These are phyloP conservation scores for Fusarium pseudocircinatum DNA, from an alignment of 2,329 filamentous ascomycete species.

Conservation along the genomic window DNA sequence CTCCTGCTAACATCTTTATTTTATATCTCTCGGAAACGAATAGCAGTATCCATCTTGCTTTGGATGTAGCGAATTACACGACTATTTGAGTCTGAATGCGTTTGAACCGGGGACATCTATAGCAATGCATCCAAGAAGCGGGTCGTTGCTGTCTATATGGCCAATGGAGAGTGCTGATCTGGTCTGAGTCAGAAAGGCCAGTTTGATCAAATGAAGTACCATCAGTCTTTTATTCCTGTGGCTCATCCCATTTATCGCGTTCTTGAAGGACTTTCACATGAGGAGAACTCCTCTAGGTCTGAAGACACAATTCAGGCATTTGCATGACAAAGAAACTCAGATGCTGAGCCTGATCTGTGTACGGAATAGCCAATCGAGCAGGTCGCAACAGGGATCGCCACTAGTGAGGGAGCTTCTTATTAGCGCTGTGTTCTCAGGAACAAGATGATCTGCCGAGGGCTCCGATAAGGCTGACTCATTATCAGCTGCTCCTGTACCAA, in stretches of 20 bases:
- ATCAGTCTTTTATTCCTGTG: no score
- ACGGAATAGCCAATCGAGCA: background rate
- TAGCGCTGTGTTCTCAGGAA: background rate
- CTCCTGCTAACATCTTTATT: fast-evolving
- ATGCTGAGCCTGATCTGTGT: background rate
- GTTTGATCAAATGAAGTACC: no score
- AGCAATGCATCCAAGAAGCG: background rate
- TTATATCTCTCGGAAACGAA: fast-evolving
- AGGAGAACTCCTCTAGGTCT: no score
- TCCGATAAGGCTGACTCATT: slow-evolving; percentile 12
- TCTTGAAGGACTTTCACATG: no score
- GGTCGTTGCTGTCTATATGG: background rate
- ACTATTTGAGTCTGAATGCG: fast-evolving
- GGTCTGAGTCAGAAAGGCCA: no score
- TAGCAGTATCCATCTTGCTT: background rate
- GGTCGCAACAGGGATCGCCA: background rate
- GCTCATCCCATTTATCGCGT: no score
- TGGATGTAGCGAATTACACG: fast-evolving
- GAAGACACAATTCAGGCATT: no score
- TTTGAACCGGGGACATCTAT: background rate
- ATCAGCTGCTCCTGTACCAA: background rate
- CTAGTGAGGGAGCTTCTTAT: background rate
- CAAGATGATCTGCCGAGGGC: background rate
- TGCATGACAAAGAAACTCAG: no score
- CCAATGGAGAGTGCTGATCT: background rate